A percentile compares a stretch with the other conserved stretches of the same genome.
Conservation (phyloP, 2,329 filamentous ascomycete species). For the Fusarium haematococcum region DNA sequence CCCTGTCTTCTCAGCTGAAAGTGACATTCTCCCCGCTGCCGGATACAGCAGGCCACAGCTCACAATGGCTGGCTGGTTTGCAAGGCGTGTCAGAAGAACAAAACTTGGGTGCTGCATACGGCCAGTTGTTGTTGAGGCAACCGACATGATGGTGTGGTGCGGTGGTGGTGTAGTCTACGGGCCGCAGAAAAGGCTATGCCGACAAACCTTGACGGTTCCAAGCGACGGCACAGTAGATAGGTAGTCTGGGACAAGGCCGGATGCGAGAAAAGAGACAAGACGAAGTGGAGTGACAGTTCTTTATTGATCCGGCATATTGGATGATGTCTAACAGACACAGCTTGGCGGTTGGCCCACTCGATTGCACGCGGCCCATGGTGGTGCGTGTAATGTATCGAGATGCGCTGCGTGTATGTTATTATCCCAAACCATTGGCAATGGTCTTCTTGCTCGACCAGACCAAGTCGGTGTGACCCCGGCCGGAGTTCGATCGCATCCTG, state of each 20-base stretch:
- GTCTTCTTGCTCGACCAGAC: background rate
- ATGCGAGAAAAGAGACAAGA: conserved; percentile 23
- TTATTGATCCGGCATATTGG: conserved; percentile 2
- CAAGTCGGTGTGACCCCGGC: background rate
- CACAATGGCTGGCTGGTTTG: background rate
- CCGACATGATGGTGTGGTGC: background rate
- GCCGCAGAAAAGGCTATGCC: background rate
- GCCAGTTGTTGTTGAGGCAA: background rate
- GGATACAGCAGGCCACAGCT: background rate
- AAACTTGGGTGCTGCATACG: background rate
- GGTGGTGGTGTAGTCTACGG: background rate
- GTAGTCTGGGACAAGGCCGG: background rate
- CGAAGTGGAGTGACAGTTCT: conserved; percentile 15
- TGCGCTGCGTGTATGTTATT: background rate
- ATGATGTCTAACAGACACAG: background rate
- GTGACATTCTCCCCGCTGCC: background rate
- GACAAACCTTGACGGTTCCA: background rate
- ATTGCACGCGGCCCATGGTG: background rate
- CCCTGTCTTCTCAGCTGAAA: background rate
- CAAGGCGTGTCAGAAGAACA: background rate
- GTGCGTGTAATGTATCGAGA: background rate
- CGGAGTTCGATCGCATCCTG: background rate
- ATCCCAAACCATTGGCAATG: background rate
- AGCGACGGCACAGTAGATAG: background rate
- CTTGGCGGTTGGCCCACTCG: background rate